Conservation (phyloP, 129 eudicot genomes). For the Chrysanthemum makinoi region DNA sequence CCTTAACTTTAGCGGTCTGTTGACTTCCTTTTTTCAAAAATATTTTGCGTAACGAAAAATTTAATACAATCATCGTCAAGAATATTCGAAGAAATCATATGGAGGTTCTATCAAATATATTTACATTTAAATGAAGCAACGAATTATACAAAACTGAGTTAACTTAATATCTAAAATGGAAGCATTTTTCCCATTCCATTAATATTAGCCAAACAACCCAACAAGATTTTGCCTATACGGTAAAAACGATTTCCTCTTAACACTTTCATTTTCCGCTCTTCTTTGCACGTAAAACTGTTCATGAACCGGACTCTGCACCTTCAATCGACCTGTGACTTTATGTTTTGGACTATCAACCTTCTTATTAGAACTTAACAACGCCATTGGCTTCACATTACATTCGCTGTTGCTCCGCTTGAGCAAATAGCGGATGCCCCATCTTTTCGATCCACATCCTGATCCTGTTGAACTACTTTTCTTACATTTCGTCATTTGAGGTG, state of each 20-base stretch:
- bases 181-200: conserved; percentile 13
- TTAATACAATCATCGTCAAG: no score
- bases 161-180: conserved; percentile 17
- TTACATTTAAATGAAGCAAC: not conserved
- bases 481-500: conserved; percentile 9
- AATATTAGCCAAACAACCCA: conserved; percentile 9
- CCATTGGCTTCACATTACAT: conserved; percentile 45
- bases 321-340: not conserved
- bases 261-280: conserved; percentile 48
- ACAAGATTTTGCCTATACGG: conserved; percentile 61
- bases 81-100: no score
- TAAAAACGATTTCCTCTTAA: conserved; percentile 50
- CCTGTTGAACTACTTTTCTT: conserved; percentile 76
- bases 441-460: conserved; percentile 44
- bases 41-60: no score
- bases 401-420: conserved; percentile 62
- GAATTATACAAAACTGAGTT: conserved; percentile 7
- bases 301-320: conserved; percentile 30
- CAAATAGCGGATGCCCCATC: conserved; percentile 51
- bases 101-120: no score
- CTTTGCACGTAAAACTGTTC: conserved; percentile 44
- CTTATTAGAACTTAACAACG: conserved; percentile 40
- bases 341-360: conserved; percentile 11
- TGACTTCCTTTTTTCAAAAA: no score
- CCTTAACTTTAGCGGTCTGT: no score